Conservation (phyloP, 345 rosid genomes). For the Cardiospermum halicacabum region DNA sequence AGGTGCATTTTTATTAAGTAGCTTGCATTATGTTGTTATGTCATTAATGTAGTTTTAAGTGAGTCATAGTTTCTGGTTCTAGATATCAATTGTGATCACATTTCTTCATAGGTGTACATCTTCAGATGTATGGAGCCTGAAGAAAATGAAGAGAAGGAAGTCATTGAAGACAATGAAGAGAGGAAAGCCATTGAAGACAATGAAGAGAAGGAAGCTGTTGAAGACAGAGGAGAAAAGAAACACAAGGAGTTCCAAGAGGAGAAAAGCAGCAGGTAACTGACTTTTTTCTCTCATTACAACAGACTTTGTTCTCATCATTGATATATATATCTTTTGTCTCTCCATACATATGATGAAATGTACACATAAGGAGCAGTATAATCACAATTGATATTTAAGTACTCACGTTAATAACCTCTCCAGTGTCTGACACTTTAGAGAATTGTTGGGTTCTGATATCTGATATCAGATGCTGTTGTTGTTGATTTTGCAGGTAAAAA, state of each 20-base stretch:
- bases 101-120: slow-evolving; percentile 29
- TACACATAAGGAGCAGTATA: no score
- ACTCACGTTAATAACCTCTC: no score
- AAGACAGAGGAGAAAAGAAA: no score
- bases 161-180: slow-evolving; percentile 14
- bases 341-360: no score
- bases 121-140: slow-evolving; percentile 29
- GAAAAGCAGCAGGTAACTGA: slow-evolving; percentile 35
- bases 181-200: background rate
- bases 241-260: slow-evolving; percentile 27
- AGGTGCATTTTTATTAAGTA: slow-evolving; percentile 24
- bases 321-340: no score
- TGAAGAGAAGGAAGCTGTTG: slow-evolving; percentile 14
- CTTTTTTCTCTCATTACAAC: background rate
- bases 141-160: slow-evolving; percentile 7
- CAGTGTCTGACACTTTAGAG: background rate
- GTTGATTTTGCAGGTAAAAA: background rate
- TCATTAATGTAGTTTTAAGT: background rate
- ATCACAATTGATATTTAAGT: no score
- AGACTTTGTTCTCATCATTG: no score
- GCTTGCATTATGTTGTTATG: background rate
- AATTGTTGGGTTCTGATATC: background rate
- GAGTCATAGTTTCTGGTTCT: no score
- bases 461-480: no score
- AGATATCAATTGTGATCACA: background rate